Evolutionary conservation across 2,329 filamentous ascomycete species (phyloP), one percentile per base, ranked within the genome.

Genomic region (Blastomyces percursus): DNA sequence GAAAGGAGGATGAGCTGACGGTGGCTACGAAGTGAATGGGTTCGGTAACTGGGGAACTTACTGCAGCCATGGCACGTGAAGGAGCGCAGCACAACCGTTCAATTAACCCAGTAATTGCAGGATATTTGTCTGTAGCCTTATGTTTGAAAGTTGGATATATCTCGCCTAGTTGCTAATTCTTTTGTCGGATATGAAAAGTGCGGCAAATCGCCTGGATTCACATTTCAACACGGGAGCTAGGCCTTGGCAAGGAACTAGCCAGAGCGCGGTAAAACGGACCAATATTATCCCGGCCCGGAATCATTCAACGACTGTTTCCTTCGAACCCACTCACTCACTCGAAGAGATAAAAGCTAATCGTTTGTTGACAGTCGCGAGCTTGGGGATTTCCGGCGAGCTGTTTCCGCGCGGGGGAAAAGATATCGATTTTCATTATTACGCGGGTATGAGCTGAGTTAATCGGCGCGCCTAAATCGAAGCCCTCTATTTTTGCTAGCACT

Each of bases 31-130:
- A 24, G 21, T 32, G 19, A 19, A 40, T 6, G 7, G 32, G 1
- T 42, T 42, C 3, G 14, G 8, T 8, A 21, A 5, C 30, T 46
- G 54, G 32, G 58, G 44, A 61, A 69, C 74, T 71, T 62, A 77
- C 75, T 64, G 70, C 72, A 71, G 74, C 73, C 75, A 77, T 77
- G 60, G 52, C 69, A 59, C 64, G 59, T 24, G 44, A 60, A 8
- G 24, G 14, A 24, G 19, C 9, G 14, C n/a, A 1, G 30, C 12
- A 60, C 16, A 32, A 11, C 8, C 16, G 19, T 8, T 24, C 57
- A 21, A 24, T 46, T 48, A 32, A 59, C 42, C 48, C 12, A 27
- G 27, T 12, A 59, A 24, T 48, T 8, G 24, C 30, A 35, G 30
- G 52, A 55, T 35, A 55, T 55, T 14, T 19, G 30, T 32, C 32